Evolutionary conservation across 2,329 filamentous ascomycete species (phyloP), one percentile per base, ranked within the genome.

Genomic region (Scytalidium lignicola): DNA sequence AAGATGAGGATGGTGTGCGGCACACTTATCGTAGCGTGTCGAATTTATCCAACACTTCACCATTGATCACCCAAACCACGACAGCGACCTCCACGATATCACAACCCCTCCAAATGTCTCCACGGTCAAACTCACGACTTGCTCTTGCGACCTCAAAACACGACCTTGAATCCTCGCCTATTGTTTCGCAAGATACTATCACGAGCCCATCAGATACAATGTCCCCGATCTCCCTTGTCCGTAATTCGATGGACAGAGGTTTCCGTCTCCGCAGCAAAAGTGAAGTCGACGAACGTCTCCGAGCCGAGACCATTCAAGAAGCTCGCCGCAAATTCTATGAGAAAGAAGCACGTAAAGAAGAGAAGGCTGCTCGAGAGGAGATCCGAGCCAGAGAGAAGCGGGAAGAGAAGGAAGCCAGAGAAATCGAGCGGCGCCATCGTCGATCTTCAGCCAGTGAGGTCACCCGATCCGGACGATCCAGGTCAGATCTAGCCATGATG

Each of bases 281-380:
- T 39, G 80, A 84, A 54, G 67, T 82, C 15, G 78, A 82, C 59
- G 74, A 76, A 5, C 72, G 68, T 12, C 71, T 71, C 1, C 76
- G 78, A 22, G 69, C 74, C 45, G 79, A 82, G 52, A 76, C 80
- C 40, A 76, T 85, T 28, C 74, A 78, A 41, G 75, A 78, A 58
- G 81, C 80, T 3, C 79, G 82, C 47, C 78, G 78, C 57, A 81
- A 79, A 59, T 85, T 84, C 53, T 74, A 82, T 60, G 76, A 81
- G 60, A 80, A 78, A 61, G 80, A 85, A 63, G 72, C 72, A 15
- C 69, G 69, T 47, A 84, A 85, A 65, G 76, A 83, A 29, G 80
- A 83, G 60, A 83, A 82, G 59, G 79, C 79, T 44, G 79, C 76
- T 15, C 75, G 75, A 12, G 78, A 82, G 56, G 74, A 82, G 67